phyloP scores from a whole-genome alignment of 2,329 filamentous ascomycete genomes.

The Blastomyces parvus region DNA sequence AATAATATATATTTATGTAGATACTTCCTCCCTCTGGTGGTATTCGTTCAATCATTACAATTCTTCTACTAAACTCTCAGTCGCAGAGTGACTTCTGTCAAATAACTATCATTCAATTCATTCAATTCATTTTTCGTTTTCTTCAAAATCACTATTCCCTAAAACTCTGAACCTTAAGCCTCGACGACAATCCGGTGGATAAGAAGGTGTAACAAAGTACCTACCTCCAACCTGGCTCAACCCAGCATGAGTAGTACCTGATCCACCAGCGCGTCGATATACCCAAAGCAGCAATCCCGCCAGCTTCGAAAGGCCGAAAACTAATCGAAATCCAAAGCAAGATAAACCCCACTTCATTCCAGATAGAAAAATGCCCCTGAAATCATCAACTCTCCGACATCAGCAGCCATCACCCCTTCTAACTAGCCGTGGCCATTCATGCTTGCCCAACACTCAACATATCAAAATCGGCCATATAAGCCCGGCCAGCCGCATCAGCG shows the following conservation, averaged over 20 bases:
- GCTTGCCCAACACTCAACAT: not conserved
- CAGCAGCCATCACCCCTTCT: not conserved
- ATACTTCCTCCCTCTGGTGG: not conserved
- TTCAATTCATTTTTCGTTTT: no score
- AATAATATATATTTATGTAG: no score
- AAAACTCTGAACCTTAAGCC: not conserved
- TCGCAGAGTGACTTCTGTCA: not conserved
- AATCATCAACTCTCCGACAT: not conserved
- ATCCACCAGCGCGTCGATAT: not conserved
- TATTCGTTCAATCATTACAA: not conserved
- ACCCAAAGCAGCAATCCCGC: not conserved
- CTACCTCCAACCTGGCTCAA: not conserved
- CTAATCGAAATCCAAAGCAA: not conserved
- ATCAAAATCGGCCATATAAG: not conserved
- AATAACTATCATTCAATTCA: not conserved
- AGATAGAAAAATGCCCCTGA: not conserved
- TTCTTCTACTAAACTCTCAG: not conserved
- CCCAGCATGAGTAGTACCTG: not conserved
- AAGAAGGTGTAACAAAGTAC: not conserved
- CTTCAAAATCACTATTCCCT: not conserved
- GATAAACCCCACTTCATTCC: not conserved
- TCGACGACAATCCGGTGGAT: not conserved
- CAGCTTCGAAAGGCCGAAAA: not conserved
- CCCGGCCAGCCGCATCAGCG: not conserved
- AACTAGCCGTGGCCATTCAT: not conserved